Percentiles rank a stretch among this genome's conserved stretches.
phyloP scores from a whole-genome alignment of 2,329 filamentous ascomycete species.

The Sordariomycetes sp. region DNA sequence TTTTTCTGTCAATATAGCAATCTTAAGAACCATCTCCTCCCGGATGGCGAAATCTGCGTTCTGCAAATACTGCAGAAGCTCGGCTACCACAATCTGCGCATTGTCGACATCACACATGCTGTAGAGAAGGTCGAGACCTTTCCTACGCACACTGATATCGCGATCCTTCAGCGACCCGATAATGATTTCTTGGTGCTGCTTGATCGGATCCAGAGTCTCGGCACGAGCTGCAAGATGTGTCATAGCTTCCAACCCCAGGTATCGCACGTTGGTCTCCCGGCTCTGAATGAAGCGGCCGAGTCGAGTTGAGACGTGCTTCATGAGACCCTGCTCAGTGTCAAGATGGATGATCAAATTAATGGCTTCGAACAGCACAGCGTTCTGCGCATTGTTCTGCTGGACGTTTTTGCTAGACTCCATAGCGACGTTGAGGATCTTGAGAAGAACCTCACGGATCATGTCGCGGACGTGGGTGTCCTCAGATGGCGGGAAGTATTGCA shows the following conservation, averaged over 20 bases:
- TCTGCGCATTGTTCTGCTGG: constrained; percentile 98
- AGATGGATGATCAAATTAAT: constrained; percentile 98
- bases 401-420: constrained; percentile 96
- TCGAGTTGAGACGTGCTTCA: constrained; percentile 89
- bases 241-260: constrained; percentile 94
- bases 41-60: constrained; percentile 96
- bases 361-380: constrained; percentile 94
- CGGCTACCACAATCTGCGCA: constrained; percentile 83
- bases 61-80: constrained; percentile 88
- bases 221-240: constrained; percentile 90
- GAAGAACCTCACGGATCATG: constrained; percentile 83
- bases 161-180: constrained; percentile 88
- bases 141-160: constrained; percentile 93
- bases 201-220: constrained; percentile 93
- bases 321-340: constrained; percentile 86
- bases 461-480: constrained; percentile 88
- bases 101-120: constrained; percentile 99
- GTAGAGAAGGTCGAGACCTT: constrained; percentile 92
- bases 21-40: constrained; percentile 98
- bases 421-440: constrained; percentile 83
- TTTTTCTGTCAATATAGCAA: constrained; percentile 95
- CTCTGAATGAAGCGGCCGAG: constrained; percentile 95
- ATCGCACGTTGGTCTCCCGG: constrained; percentile 92
- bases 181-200: constrained; percentile 95
- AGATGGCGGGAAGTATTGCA: constrained; percentile 97